These are phyloP conservation scores for Mitragyna speciosa DNA, from an alignment of 257 asterid genomes.

Conservation along the genomic window DNA sequence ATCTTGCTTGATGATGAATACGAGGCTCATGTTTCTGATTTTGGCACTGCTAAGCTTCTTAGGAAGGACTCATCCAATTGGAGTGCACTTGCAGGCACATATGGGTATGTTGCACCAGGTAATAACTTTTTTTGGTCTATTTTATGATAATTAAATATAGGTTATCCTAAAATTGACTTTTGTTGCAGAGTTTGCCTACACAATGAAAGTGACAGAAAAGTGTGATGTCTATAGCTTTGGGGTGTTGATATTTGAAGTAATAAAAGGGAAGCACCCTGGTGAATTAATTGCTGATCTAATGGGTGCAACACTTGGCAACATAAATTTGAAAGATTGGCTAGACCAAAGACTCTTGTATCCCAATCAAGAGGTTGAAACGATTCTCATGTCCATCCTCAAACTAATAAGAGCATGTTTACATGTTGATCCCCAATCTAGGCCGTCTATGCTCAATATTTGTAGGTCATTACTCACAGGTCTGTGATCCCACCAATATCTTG, in stretches of 20 bases:
- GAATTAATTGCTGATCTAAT: slow-evolving; percentile 19
- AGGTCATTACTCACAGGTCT: slow-evolving; percentile 12
- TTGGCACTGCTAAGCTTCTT: slow-evolving; percentile 33
- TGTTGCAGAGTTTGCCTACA: slow-evolving; percentile 33
- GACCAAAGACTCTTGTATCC: slow-evolving; percentile 24
- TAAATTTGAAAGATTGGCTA: slow-evolving; percentile 13
- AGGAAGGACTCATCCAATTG: slow-evolving; percentile 27
- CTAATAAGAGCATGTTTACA: slow-evolving; percentile 33
- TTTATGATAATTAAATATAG: background rate
- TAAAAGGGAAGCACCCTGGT: slow-evolving; percentile 36
- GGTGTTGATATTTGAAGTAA: slow-evolving; percentile 38
- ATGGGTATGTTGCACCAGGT: slow-evolving; percentile 48
- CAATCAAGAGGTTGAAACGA: slow-evolving; percentile 12
- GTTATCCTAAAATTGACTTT: no score
- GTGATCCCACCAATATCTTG: background rate
- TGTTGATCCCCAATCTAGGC: slow-evolving; percentile 31
- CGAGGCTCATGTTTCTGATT: slow-evolving; percentile 38
- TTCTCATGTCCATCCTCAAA: slow-evolving; percentile 12
- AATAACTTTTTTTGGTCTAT: background rate
- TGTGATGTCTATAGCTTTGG: slow-evolving; percentile 51
- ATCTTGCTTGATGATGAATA: slow-evolving; percentile 32
- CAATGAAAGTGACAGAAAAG: slow-evolving; percentile 27
- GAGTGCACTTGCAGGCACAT: slow-evolving; percentile 34
- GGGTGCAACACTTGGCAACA: background rate
- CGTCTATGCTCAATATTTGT: slow-evolving; percentile 38